A percentile compares a stretch with the other conserved stretches of the same genome.
Evolutionary conservation across 805 yeast species (phyloP).

Genomic region (Schwanniomyces polymorphus): DNA sequence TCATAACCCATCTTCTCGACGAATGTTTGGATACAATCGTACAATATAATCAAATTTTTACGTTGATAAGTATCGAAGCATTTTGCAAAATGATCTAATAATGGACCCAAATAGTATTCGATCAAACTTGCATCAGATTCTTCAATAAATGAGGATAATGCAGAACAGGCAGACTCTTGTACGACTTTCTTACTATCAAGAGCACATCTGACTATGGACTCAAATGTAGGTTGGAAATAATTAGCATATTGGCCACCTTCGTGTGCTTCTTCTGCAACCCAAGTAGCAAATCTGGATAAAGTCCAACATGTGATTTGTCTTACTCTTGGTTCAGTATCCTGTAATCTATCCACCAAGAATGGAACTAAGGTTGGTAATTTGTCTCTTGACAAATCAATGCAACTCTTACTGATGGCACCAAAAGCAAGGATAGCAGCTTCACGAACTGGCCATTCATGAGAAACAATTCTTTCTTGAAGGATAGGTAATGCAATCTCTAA

Average conservation of each 20-base stretch:
- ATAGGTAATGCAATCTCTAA: constrained; percentile 70
- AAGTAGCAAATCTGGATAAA: constrained; percentile 74
- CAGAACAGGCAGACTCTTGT: constrained; percentile 92
- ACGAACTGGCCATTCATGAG: constrained; percentile 81
- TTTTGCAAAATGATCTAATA: constrained; percentile 66
- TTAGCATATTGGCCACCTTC: constrained; percentile 61
- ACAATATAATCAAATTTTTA: constrained; percentile 75
- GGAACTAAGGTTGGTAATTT: constrained; percentile 83
- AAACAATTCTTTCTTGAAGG: constrained; percentile 66
- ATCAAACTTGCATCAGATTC: constrained; percentile 64
- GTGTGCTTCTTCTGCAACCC: constrained; percentile 75
- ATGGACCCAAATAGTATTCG: constrained; percentile 60
- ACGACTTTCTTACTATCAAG: constrained; percentile 86
- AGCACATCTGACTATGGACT: constrained; percentile 71
- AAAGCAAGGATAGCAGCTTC: constrained; percentile 93
- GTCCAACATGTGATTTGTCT: constrained; percentile 97
- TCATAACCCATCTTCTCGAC: constrained; percentile 71
- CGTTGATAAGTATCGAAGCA: constrained; percentile 81
- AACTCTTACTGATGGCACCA: constrained; percentile 94
- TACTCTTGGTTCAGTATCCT: constrained; percentile 78
- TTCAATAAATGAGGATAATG: constrained; percentile 82
- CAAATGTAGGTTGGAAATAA: constrained; percentile 75
- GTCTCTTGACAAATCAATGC: constrained; percentile 65
- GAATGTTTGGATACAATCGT: constrained; percentile 89
- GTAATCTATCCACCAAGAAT: constrained; percentile 74